Evolutionary conservation across 129 eudicot genomes (phyloP), one percentile per base, ranked within the genome.

Genomic region (Centaurea solstitialis): DNA sequence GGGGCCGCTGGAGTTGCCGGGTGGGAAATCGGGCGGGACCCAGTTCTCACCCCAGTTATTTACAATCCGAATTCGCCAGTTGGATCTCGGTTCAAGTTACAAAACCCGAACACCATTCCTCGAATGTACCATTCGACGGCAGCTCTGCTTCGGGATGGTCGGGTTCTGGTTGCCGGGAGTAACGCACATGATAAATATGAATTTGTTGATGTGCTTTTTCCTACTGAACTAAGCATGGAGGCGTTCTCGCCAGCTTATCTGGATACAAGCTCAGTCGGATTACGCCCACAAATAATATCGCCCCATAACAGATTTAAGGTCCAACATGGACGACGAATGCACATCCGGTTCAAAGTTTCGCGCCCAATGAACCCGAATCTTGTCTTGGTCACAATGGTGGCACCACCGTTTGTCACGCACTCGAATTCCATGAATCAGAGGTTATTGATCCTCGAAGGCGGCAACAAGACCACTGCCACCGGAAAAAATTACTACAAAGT

Each of bases 371-470:
- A 89, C 17, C 75, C 35, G 9, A 53, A 30, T 24, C 17, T 70
- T 85, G 82, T 92, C 3, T 62, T n/a, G 89, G 94, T 90, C 12
- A 92, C 92, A 24, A 87, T 94, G 98, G 85, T 92, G 4, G 80
- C 91, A 71, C 98, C 98, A n/a, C 21, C 96, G 0, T 94, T 94
- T 71, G 85, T 74, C 26, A 94, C 98, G 0, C 98, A 94, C 76
- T 90, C 98, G 28, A 88, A 85, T 85, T 88, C 93, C 0, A 94
- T 94, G 98, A 94, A 89, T 21, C 98, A 94, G 67, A 85, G 98
- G 76, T 35, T 90, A 39, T 30, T 94, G 83, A 83, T 87, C 0
- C 90, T 94, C 1, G 80, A 73, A 7, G 74, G 75, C 7, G 88
- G 82, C 9, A 79, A 73, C 13, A 88, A 76, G 30, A 77, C 82